A percentile compares a stretch with the other conserved stretches of the same genome.
Evolutionary conservation across 1,284 basidiomycete species (phyloP).

Genomic region (Puccinia sorghi): DNA sequence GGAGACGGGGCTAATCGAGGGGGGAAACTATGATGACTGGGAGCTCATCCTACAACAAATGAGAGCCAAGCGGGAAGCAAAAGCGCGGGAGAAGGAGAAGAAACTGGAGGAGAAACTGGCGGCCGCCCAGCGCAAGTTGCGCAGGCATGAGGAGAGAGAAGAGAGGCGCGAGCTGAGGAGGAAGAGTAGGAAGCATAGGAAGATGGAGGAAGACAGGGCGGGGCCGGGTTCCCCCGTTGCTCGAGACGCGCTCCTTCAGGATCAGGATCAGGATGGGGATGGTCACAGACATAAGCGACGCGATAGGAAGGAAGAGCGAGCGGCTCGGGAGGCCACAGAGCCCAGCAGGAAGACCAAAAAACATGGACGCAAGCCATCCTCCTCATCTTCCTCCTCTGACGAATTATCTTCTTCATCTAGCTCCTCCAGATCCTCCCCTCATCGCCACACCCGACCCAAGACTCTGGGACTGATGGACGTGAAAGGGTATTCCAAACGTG

Average conservation of each 20-base stretch:
- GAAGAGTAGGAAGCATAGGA: not conserved
- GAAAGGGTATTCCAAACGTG: slow-evolving; percentile 38
- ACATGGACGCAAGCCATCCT: not conserved
- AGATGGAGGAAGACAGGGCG: not conserved
- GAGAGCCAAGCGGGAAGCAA: slow-evolving; percentile 35
- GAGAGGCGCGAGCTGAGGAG: not conserved
- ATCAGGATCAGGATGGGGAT: not conserved
- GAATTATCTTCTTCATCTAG: not conserved
- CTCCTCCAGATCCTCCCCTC: not conserved
- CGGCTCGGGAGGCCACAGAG: not conserved
- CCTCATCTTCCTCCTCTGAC: slow-evolving; percentile 12
- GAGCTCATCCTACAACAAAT: slow-evolving; percentile 34
- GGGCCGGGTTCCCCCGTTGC: not conserved
- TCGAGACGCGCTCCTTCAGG: not conserved
- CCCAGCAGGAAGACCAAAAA: not conserved
- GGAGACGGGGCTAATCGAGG: slow-evolving; percentile 40
- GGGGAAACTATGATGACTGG: slow-evolving; percentile 51
- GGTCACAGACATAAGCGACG: not conserved
- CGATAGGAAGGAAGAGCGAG: not conserved
- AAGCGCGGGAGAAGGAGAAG: slow-evolving; percentile 17
- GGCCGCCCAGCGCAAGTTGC: not conserved
- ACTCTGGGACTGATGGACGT: slow-evolving; percentile 31
- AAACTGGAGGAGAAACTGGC: slow-evolving; percentile 6
- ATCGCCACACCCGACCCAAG: not conserved
- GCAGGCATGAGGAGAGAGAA: slow-evolving; percentile 23